Conservation (phyloP, 352 stramenopile species). For the Peronospora belbahrii region DNA sequence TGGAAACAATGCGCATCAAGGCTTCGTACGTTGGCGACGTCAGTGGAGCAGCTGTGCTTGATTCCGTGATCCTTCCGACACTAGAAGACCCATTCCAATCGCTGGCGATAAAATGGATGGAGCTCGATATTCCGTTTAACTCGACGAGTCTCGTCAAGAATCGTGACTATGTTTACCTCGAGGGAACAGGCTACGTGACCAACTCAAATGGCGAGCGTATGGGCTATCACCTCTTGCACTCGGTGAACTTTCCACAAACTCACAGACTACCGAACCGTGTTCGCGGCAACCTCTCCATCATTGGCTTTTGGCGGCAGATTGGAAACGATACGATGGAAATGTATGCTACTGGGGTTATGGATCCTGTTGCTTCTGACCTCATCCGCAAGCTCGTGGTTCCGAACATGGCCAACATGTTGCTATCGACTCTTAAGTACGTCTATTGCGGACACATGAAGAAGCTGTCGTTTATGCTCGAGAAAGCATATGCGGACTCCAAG, state of each 20-base stretch:
- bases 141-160: slow-evolving; percentile 24
- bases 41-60: slow-evolving; percentile 24
- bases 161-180: slow-evolving; percentile 38
- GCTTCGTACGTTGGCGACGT: slow-evolving; percentile 31
- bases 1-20: slow-evolving; percentile 31
- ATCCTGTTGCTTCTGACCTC: slow-evolving; percentile 16
- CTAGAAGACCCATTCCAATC: slow-evolving; percentile 24
- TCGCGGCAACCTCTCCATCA: slow-evolving; percentile 36
- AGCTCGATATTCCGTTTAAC: slow-evolving; percentile 7
- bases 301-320: slow-evolving; percentile 40
- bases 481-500: slow-evolving; percentile 14
- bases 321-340: slow-evolving; percentile 30
- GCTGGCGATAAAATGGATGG: slow-evolving; percentile 31
- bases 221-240: slow-evolving; percentile 22
- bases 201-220: slow-evolving; percentile 18
- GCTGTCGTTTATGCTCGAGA: slow-evolving; percentile 23
- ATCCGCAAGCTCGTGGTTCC: slow-evolving; percentile 20
- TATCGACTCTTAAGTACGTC: slow-evolving; percentile 17
- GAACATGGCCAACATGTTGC: slow-evolving; percentile 14
- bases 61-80: slow-evolving; percentile 22
- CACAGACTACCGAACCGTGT: slow-evolving; percentile 29
- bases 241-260: slow-evolving; percentile 15
- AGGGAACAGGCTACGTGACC: slow-evolving; percentile 18
- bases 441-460: slow-evolving; percentile 28
- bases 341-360: slow-evolving; percentile 6